Evolutionary conservation across 495 filamentous ascomycete species (phyloP), one percentile per base, ranked within the genome.

Genomic region (Aspergillus indologenus): DNA sequence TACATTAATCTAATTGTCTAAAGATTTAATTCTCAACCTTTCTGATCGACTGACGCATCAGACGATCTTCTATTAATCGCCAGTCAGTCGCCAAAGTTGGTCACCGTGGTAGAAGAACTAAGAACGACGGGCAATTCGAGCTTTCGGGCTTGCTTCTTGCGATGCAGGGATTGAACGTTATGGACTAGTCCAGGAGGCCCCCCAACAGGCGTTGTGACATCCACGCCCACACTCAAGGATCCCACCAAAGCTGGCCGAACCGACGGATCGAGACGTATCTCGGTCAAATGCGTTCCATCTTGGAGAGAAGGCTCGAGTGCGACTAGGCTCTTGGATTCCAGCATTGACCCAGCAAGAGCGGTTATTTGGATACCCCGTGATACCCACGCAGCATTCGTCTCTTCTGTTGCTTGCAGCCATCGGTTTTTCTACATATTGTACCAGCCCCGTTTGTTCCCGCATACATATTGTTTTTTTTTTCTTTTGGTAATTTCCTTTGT

Each of bases 291-390:
- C 58, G 57, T 65, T 61, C 50, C 63, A 44, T 45, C 34, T 64
- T 61, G 54, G 57, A 71, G 62, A 61, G 63, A 65, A 61, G 54
- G 63, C 60, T 62, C 60, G 58, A 67, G 57, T 62, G 7, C 61
- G 53, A 52, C 11, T 23, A 53, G 61, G 57, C 63, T 66, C 65
- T 60, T 56, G 54, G 55, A 65, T 65, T 62, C 61, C 59, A 58
- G 54, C 53, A 59, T 60, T 58, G 67, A 72, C 65, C 71, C 66
- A 73, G 66, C 69, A 24, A 75, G 65, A 64, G 61, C 72, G 68
- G 67, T 66, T 73, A 68, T 71, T 78, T 77, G 74, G 73, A 74
- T 73, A 73, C 69, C 70, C 65, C 65, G 64, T 75, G 75, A 78
- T 78, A 79, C 74, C 76, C 70, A 62, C 54, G 61, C 74, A 76